phyloP scores from a whole-genome alignment of 2,329 filamentous ascomycete genomes.

The Fusarium multiceps region DNA sequence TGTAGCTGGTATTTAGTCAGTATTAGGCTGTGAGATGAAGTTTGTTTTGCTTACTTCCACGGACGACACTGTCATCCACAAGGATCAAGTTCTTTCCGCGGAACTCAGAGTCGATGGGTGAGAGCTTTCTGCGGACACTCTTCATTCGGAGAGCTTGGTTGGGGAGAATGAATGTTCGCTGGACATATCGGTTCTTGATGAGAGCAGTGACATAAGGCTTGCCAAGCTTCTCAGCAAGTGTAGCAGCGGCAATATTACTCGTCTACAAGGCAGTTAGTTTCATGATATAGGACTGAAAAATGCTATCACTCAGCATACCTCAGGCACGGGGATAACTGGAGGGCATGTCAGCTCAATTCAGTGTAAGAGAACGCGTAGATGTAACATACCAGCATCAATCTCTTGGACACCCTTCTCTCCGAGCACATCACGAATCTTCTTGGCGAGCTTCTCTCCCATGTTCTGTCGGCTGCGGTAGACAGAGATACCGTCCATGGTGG shows the following conservation, averaged over 20 bases:
- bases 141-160: conserved; percentile 84
- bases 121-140: conserved; percentile 89
- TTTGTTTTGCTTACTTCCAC: conserved; percentile 60
- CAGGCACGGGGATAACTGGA: conserved; percentile 63
- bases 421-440: conserved; percentile 74
- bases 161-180: conserved; percentile 82
- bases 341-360: conserved; percentile 11
- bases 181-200: conserved; percentile 90
- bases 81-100: conserved; percentile 81
- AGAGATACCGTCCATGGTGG: conserved; percentile 86
- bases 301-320: conserved; percentile 41
- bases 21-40: neutral
- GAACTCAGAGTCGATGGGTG: conserved; percentile 88
- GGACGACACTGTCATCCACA: conserved; percentile 90
- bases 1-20: conserved; percentile 50
- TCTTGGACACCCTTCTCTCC: conserved; percentile 76
- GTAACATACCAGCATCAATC: conserved; percentile 71
- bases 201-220: conserved; percentile 86
- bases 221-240: conserved; percentile 77
- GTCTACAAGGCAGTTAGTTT: conserved; percentile 62
- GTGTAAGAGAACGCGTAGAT: neutral
- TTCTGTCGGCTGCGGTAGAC: conserved; percentile 85
- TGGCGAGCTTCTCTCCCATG: conserved; percentile 86
- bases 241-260: conserved; percentile 81
- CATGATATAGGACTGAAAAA: neutral